These are phyloP conservation scores for Hemerocallis citrina DNA, from an alignment of 106 monocot genomes.

Conservation along the genomic window DNA sequence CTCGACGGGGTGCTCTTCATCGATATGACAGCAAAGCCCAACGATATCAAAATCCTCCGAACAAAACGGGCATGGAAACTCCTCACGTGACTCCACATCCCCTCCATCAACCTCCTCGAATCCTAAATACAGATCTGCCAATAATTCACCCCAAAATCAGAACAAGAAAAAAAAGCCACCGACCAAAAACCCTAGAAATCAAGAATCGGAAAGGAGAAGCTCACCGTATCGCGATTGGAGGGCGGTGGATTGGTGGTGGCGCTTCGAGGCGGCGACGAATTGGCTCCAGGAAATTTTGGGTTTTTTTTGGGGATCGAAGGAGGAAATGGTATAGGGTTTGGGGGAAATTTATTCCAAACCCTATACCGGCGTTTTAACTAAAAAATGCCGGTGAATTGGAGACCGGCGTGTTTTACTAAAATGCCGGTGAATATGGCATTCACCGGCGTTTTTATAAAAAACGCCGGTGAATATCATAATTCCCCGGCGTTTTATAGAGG, in stretches of 20 bases:
- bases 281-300: slow-evolving; percentile 57
- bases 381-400: no score
- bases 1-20: slow-evolving; percentile 83
- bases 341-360: no score
- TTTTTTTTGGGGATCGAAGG: neutral
- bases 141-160: neutral
- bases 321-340: no score
- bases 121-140: slow-evolving; percentile 57
- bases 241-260: slow-evolving; percentile 32
- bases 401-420: no score
- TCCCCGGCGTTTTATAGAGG: no score
- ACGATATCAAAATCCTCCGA: slow-evolving; percentile 79
- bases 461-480: no score
- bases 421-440: no score
- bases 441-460: no score
- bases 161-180: neutral
- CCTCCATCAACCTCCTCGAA: slow-evolving; percentile 67
- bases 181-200: neutral
- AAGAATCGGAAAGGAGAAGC: neutral
- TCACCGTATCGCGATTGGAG: slow-evolving; percentile 55
- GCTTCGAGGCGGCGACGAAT: slow-evolving; percentile 41
- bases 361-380: no score
- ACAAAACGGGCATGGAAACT: slow-evolving; percentile 83
- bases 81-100: slow-evolving; percentile 41
- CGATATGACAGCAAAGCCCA: slow-evolving; percentile 84